A percentile compares a stretch with the other conserved stretches of the same genome.
These are phyloP conservation scores for Raffaelea deltoideospora DNA, from an alignment of 2,329 filamentous ascomycete species.

Conservation along the genomic window DNA sequence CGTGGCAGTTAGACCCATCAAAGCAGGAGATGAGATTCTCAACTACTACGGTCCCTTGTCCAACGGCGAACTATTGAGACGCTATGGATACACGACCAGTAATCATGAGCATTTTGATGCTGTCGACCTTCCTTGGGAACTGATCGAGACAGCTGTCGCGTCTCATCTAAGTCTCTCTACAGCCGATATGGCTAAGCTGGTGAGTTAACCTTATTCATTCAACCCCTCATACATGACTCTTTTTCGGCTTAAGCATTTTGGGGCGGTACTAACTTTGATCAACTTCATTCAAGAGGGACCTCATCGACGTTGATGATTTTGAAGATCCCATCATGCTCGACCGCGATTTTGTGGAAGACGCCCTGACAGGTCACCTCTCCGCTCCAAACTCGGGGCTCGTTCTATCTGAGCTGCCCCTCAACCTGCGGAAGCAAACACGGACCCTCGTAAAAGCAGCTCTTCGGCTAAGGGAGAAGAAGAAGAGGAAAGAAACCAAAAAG, in stretches of 20 bases:
- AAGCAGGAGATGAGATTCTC: constrained; percentile 59
- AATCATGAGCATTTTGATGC: constrained; percentile 70
- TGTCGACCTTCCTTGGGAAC: constrained; percentile 54
- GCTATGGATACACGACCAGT: constrained; percentile 76
- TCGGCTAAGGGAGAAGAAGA: constrained; percentile 11
- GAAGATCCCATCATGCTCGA: constrained; percentile 64
- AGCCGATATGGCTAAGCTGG: constrained; percentile 24
- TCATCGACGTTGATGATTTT: constrained; percentile 48
- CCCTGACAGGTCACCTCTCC: constrained; percentile 29
- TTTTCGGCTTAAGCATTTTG: too few relatives aligned
- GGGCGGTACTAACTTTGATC: too few relatives aligned
- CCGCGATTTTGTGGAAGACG: constrained; percentile 34
- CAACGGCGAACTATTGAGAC: constrained; percentile 64
- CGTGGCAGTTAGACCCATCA: constrained; percentile 53
- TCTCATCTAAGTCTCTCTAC: constrained; percentile 8
- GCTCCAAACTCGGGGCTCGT: constrained; percentile 8
- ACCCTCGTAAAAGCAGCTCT: constrained; percentile 31
- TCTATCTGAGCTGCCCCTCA: constrained; percentile 29
- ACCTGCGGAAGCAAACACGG: constrained; percentile 37
- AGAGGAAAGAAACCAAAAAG: constrained; percentile 8
- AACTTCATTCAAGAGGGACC: constrained; percentile 18
- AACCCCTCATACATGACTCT: constrained; percentile 11
- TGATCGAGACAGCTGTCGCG: constrained; percentile 15
- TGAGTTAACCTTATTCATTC: constrained; percentile 18
- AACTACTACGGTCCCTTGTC: constrained; percentile 84